Conservation (phyloP, 768 basidiomycete species). For the Gymnopilus junonius region DNA sequence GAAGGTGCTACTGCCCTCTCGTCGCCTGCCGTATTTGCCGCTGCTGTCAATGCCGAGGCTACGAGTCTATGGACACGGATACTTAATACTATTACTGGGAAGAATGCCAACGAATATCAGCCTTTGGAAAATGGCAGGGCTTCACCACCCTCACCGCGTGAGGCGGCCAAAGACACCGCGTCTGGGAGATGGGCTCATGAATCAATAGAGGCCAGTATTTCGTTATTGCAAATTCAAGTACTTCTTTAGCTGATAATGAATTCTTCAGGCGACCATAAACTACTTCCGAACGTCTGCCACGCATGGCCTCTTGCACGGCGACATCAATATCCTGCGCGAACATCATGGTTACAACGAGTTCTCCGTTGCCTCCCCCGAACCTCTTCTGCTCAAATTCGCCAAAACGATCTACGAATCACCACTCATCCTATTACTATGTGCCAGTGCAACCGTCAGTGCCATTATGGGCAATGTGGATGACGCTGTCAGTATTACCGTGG, state of each 20-base stretch:
- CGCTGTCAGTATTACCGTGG: slow-evolving; percentile 90
- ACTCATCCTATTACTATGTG: slow-evolving; percentile 87
- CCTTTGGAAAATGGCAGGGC: slow-evolving; percentile 44
- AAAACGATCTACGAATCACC: slow-evolving; percentile 97
- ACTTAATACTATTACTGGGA: slow-evolving; percentile 43
- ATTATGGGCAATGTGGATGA: slow-evolving; percentile 97
- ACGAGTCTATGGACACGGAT: slow-evolving; percentile 54
- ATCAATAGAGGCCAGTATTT: slow-evolving; percentile 59
- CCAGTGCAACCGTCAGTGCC: slow-evolving; percentile 86
- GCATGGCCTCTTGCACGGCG: slow-evolving; percentile 63
- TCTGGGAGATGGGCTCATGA: slow-evolving; percentile 72
- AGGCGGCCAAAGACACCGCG: slow-evolving; percentile 52
- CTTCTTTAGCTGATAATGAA: slow-evolving; percentile 3
- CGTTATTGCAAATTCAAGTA: slow-evolving; percentile 1
- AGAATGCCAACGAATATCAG: slow-evolving; percentile 34
- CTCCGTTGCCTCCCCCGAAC: slow-evolving; percentile 81
- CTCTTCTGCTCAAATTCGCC: slow-evolving; percentile 83
- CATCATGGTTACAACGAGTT: slow-evolving; percentile 94
- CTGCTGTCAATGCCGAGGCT: slow-evolving; percentile 51
- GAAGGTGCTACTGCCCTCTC: slow-evolving; percentile 48
- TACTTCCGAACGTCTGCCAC: slow-evolving; percentile 69
- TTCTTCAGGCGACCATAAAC: slow-evolving; percentile 68
- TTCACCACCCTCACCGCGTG: slow-evolving; percentile 33
- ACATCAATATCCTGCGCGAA: slow-evolving; percentile 66
- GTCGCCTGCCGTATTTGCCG: slow-evolving; percentile 53